These are phyloP conservation scores for Microcos paniculata DNA, from an alignment of 345 rosid genomes.

Conservation along the genomic window DNA sequence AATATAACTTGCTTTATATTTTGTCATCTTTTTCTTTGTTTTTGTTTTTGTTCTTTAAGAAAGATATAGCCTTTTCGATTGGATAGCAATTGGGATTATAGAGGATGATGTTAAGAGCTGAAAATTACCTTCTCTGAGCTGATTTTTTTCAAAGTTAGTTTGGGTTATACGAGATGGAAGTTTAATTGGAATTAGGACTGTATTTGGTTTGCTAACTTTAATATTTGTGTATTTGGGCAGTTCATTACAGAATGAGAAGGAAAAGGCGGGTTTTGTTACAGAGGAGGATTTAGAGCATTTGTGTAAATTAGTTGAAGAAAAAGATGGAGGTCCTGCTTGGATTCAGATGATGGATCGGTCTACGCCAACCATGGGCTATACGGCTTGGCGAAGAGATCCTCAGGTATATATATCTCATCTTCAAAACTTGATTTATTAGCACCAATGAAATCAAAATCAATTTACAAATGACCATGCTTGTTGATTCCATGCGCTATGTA, in stretches of 20 bases:
- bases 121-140: neutral
- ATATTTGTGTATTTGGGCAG: slow-evolving; percentile 27
- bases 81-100: neutral
- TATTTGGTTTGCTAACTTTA: slow-evolving; percentile 10
- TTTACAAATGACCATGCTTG: neutral
- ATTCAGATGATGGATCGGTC: slow-evolving; percentile 95
- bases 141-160: neutral
- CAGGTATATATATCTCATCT: slow-evolving; percentile 46
- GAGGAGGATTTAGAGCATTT: slow-evolving; percentile 70
- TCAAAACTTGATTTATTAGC: neutral
- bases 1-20: neutral
- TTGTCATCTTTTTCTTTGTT: slow-evolving; percentile 3
- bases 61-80: neutral
- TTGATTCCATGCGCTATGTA: neutral
- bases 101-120: neutral
- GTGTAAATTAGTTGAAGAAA: slow-evolving; percentile 72
- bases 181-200: neutral
- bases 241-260: slow-evolving; percentile 34
- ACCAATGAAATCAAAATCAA: neutral
- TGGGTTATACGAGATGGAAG: neutral
- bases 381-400: slow-evolving; percentile 93
- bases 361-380: slow-evolving; percentile 61
- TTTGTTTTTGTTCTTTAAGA: no score
- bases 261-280: slow-evolving; percentile 41
- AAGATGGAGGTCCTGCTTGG: slow-evolving; percentile 95